Percentiles rank a stretch among this genome's conserved stretches.
phyloP scores from a whole-genome alignment of 2,329 filamentous ascomycete genomes.

The Dryadomyces quercivorus region DNA sequence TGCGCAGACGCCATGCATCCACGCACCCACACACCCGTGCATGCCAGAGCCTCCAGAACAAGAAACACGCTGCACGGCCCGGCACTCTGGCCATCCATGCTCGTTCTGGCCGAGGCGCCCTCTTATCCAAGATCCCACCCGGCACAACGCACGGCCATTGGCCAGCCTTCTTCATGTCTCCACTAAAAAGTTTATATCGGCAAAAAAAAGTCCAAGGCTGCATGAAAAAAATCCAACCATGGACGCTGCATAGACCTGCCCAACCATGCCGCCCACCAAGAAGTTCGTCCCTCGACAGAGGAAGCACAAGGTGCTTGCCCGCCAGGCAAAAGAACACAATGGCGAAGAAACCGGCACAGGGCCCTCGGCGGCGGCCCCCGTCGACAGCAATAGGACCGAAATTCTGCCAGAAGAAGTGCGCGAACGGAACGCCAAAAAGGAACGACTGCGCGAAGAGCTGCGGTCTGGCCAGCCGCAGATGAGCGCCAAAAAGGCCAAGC shows the following conservation, averaged over 20 bases:
- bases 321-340: slow-evolving; percentile 28
- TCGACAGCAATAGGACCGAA: slow-evolving; percentile 42
- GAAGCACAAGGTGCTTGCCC: slow-evolving; percentile 57
- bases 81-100: too few species aligned
- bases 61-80: too few species aligned
- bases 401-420: slow-evolving; percentile 34
- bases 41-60: too few species aligned
- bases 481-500: slow-evolving; percentile 54
- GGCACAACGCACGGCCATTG: background rate
- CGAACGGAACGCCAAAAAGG: slow-evolving; percentile 42
- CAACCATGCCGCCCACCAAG: slow-evolving; percentile 7
- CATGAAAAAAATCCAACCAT: background rate
- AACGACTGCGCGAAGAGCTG: slow-evolving; percentile 40
- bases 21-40: too few species aligned
- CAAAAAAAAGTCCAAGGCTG: background rate
- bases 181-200: background rate
- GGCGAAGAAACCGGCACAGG: slow-evolving; percentile 23
- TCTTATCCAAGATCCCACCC: background rate
- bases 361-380: slow-evolving; percentile 19
- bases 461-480: slow-evolving; percentile 31
- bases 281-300: slow-evolving; percentile 52
- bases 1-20: too few species aligned
- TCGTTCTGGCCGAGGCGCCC: too few species aligned
- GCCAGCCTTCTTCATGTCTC: background rate
- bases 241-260: background rate